Conservation (phyloP, 2,329 filamentous ascomycete genomes). For the Botrytis deweyae region DNA sequence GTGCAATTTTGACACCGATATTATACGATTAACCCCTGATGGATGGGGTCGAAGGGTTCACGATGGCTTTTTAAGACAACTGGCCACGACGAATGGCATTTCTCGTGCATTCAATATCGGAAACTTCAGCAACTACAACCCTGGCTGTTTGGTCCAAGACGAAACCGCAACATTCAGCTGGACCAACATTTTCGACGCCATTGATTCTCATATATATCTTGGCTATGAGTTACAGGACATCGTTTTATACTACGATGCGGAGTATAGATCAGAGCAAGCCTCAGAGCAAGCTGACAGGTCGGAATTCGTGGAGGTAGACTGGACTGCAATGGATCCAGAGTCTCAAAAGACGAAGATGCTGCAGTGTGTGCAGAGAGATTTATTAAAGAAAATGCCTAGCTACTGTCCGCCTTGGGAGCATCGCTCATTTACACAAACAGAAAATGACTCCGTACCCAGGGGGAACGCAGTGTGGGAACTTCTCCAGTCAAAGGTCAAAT, state of each 20-base stretch:
- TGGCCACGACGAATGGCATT: not conserved
- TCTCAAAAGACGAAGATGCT: not conserved
- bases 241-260: slow-evolving; percentile 13
- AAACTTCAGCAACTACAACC: not conserved
- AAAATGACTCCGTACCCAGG: not conserved
- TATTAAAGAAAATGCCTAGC: slow-evolving; percentile 6
- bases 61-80: slow-evolving; percentile 5
- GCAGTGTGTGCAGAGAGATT: slow-evolving; percentile 16
- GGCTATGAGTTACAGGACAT: slow-evolving; percentile 10
- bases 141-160: not conserved
- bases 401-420: not conserved
- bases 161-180: slow-evolving; percentile 1
- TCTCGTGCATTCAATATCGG: slow-evolving; percentile 15
- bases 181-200: slow-evolving; percentile 8
- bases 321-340: slow-evolving; percentile 17
- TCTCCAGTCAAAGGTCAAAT: slow-evolving; percentile 16
- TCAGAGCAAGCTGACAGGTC: not conserved
- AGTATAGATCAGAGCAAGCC: not conserved
- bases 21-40: not conserved
- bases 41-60: not conserved
- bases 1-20: slow-evolving; percentile 10
- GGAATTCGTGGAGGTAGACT: slow-evolving; percentile 20
- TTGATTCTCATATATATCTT: slow-evolving; percentile 1
- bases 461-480: not conserved
- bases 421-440: not conserved